Base-by-base conservation (phyloP, 2,329 filamentous ascomycete species). In the Ceratocystis destructans region DNA sequence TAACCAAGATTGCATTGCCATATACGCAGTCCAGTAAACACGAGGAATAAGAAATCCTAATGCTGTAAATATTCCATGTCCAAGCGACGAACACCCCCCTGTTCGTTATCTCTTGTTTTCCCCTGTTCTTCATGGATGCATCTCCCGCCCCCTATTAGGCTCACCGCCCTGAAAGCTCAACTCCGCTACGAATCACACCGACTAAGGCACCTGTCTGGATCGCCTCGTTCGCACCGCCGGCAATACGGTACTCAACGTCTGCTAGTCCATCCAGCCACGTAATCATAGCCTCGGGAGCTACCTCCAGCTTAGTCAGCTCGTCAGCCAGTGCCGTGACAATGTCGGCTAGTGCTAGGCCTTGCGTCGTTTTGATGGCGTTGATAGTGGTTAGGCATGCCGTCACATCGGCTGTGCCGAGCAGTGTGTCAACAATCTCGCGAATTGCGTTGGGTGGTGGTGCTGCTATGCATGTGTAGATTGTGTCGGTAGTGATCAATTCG, bases 381-480 rank as follows among this genome's bases (percentile, higher is more conserved):
- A 99, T 86, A 0, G 90, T 96, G 67, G 84, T 87, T 62, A 99
- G 80, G 73, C 93, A 96, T 44, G 89, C 90, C 1, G 89, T 95
- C 62, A 99, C 89, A 73, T 99, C 93, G 65, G 85, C 83, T 1
- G 89, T 96, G 65, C 83, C 86, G 33, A 97, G 82, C 41, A 99
- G 81, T 0, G 90, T 96, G 70, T 87, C 83, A 70, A 92, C 81
- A 65, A 99, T 97, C 71, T 88, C 85, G 70, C 84, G 82, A 72
- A 97, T 90, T 71, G 96, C 93, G 28, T 87, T 85, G 0, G 94
- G 94, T 70, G 95, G 92, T 3, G 94, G 94, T 1, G 93, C 93
- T 7, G 94, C 94, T 73, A 99, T 96, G 76, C 94, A 99, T 76
- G 91, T 92, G 80, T 96, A 99, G 73, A 99, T 97, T 6, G 89